Evolutionary conservation across 495 filamentous ascomycete species (phyloP), one percentile per base, ranked within the genome.

Genomic region (Aspergillus leporis): DNA sequence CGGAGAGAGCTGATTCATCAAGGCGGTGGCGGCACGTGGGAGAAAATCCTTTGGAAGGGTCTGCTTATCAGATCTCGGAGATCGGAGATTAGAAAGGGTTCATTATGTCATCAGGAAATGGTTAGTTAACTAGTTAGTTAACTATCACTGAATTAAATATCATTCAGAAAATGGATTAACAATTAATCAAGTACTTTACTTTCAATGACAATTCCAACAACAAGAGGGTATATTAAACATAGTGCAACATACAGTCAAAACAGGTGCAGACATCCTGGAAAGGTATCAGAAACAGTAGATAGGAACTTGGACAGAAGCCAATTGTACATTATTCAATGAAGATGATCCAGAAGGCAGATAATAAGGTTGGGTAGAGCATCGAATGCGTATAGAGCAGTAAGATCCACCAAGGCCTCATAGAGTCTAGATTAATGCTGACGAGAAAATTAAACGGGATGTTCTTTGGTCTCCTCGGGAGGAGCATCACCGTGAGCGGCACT

Each of bases 1-100:
- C 62, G 70, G 72, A 69, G 71, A 21, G 49, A 25, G 66, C 70
- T 68, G 60, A 69, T 61, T 68, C 64, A 69, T 65, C 59, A 22
- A 25, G 43, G 41, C 40, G 14, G 54, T 51, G 40, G 51, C 19
- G 23, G 5, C 38, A 41, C 38, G 51, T 30, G 23, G n/a, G 16
- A n/a, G 19, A 23, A 25, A 25, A 12, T 31, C 8, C 19, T 13
- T 7, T 12, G 2, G 5, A 18, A 30, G 23, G 28, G 22, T 34
- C 2, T 38, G 55, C 60, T 70, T 72, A 70, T 58, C 63, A 68
- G 60, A 63, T 55, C 54, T 41, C 65, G 64, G 68, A 64, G 66
- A 64, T 66, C 60, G 65, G 61, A 53, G 53, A 60, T 62, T 53
- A 56, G 25, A 32, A 19, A 16, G 14, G 25, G 25, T 6, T 28